Evolutionary conservation across 202 grass and related monocot genomes (phyloP).

Genomic region (Elaeis oleifera): DNA sequence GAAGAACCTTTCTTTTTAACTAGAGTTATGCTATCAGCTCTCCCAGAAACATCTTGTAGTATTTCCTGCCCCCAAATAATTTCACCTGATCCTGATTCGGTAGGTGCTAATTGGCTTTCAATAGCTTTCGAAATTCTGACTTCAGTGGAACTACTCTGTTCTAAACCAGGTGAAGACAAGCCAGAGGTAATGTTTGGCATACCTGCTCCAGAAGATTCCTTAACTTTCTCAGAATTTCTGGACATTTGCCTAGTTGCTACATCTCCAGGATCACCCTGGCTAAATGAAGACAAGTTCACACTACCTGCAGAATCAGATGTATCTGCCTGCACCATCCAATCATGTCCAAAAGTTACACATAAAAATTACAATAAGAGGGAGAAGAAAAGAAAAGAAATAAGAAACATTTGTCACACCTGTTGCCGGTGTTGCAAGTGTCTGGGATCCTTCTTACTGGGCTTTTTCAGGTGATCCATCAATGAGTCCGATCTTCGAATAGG

Average conservation of each 20-base stretch:
- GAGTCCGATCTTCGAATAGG: conserved; percentile 40
- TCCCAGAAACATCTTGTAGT: not conserved
- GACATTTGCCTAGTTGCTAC: conserved; percentile 1
- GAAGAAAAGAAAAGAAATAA: not conserved
- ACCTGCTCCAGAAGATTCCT: not conserved
- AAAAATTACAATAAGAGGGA: conserved; percentile 1
- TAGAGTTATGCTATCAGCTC: not conserved
- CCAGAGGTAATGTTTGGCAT: conserved; percentile 10
- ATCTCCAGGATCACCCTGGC: not conserved
- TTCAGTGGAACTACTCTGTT: not conserved
- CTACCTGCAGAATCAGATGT: conserved; percentile 26
- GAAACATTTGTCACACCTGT: conserved; percentile 36
- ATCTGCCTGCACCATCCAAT: conserved; percentile 42
- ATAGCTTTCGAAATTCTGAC: not conserved
- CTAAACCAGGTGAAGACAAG: not conserved
- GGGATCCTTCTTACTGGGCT: conserved; percentile 34
- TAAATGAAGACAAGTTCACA: no score
- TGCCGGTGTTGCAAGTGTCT: conserved; percentile 36
- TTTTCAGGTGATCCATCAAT: conserved; percentile 57
- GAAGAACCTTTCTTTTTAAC: not conserved
- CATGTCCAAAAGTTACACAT: conserved; percentile 26
- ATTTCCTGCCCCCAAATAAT: not conserved
- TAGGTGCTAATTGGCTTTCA: not conserved
- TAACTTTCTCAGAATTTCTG: not conserved
- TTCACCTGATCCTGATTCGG: not conserved